Base-by-base conservation (phyloP, 2,329 filamentous ascomycete species). In the Xenosphaeropsis pyriputrescens region DNA sequence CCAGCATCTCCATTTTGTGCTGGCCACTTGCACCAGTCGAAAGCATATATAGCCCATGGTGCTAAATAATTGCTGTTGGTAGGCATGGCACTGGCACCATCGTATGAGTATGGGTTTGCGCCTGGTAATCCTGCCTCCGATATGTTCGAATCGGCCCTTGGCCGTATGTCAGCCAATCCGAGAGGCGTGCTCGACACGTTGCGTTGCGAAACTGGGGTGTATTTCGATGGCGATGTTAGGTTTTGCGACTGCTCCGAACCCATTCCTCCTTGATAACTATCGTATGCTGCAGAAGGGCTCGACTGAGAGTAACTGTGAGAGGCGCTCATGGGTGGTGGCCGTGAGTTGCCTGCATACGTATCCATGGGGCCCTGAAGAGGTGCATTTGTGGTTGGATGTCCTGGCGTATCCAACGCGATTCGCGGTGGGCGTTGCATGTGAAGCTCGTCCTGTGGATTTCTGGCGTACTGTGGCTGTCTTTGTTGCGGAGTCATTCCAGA, bases 21-120 rank as follows among this genome's bases (percentile, higher is more conserved):
- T 13, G 83, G 76, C 89, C 91, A 98, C 61, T 98, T 98, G 65
- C 91, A 98, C 91, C 91, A 98, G 62, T 98, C 91, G 51, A 93
- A 89, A 11, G 91, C 89, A 57, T 96, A 98, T 39, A 93, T 79
- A 12, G 86, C 81, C 85, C 91, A 98, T 0, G 89, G 88, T 4
- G 89, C 86, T 45, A 93, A 63, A 55, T 95, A 94, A 57, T 89
- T 95, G 66, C 85, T 93, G 45, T 89, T 93, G 55, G 83, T 59
- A 55, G 79, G 57, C 59, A 74, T 65, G 44, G 74, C 56, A 54
- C 74, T 72, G 45, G 75, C 72, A 37, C 75, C 66, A 51, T 86
- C 82, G 53, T 80, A 80, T 37, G 72, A 68, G 47, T 58, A 67
- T 58, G 59, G 57, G 33, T 63, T 64, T 2, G 68, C 64, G 22